phyloP scores from a whole-genome alignment of 331 rosid genomes.

The Telfairia occidentalis region DNA sequence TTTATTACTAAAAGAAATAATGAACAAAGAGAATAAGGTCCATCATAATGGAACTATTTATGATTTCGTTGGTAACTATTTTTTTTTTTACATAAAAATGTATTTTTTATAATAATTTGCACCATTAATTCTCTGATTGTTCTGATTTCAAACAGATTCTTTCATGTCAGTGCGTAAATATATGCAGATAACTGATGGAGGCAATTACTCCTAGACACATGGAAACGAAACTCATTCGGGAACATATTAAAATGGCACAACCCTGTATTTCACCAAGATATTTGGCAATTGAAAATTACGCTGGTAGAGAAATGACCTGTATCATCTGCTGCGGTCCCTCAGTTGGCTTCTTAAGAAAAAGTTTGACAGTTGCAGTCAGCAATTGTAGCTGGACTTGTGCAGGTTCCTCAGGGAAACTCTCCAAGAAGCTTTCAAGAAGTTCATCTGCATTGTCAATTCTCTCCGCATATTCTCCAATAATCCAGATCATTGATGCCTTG shows the following conservation, averaged over 20 bases:
- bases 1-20: not conserved
- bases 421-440: slow-evolving; percentile 97
- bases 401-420: slow-evolving; percentile 98
- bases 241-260: not conserved
- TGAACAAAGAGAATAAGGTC: not conserved
- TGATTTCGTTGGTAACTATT: not conserved
- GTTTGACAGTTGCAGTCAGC: slow-evolving; percentile 97
- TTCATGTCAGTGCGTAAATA: not conserved
- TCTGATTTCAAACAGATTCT: not conserved
- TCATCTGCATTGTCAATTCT: slow-evolving; percentile 99
- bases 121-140: not conserved
- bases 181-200: not conserved
- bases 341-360: slow-evolving; percentile 97
- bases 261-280: not conserved
- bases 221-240: slow-evolving; percentile 15
- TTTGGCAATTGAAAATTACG: slow-evolving; percentile 5
- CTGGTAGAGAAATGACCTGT: slow-evolving; percentile 49
- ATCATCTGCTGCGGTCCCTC: slow-evolving; percentile 99
- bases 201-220: not conserved
- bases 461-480: slow-evolving; percentile 98
- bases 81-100: not conserved
- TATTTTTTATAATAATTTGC: not conserved
- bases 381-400: slow-evolving; percentile 94
- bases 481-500: slow-evolving; percentile 99
- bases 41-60: not conserved